Base-by-base conservation (phyloP, 495 filamentous ascomycete species). In the Daldinia decipiens region DNA sequence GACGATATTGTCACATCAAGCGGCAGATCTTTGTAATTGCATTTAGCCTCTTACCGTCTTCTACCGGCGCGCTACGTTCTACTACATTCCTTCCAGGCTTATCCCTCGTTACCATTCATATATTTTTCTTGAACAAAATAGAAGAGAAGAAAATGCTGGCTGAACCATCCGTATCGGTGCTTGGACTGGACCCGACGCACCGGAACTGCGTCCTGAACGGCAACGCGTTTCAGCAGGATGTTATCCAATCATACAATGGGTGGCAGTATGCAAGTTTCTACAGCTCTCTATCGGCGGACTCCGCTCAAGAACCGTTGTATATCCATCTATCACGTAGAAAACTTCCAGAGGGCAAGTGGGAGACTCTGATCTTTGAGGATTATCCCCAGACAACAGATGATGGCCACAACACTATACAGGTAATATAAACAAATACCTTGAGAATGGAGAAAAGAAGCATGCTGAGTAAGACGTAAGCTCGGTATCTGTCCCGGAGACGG, bases 371-470 rank as follows among this genome's bases (percentile, higher is more conserved):
- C 21, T 80, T 86, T n/a, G 71, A 73, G 1, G 83, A 84, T 73
- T 86, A 86, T 61, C 68, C 78, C 15, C 83, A 86, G 68, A 84
- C 81, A 4, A 77, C 77, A 1, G 79, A 85, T 36, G 83, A 86
- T 54, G 81, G 78, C 0, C 83, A 86, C 59, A 86, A 86, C 51
- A 84, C 81, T 9, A 77, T 85, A 47, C 82, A 82, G 76, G 74
- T 78, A 73, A 72, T 29, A 61, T 51, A 21, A 60, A 26, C 27
- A 54, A 43, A n/a, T 36, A 12, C 1, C n/a, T 38, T 55, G 5
- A 11, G 13, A 66, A 45, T 13, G n/a, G 15, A 40, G 34, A 45
- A 38, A 63, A 27, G 24, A 45, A 54, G 34, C 6, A 62, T 12
- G 45, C 69, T 67, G 34, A 72, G 54, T 63, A 39, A 60, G 21